Conservation (phyloP, 106 monocot genomes). For the Cymbidium sinense region DNA sequence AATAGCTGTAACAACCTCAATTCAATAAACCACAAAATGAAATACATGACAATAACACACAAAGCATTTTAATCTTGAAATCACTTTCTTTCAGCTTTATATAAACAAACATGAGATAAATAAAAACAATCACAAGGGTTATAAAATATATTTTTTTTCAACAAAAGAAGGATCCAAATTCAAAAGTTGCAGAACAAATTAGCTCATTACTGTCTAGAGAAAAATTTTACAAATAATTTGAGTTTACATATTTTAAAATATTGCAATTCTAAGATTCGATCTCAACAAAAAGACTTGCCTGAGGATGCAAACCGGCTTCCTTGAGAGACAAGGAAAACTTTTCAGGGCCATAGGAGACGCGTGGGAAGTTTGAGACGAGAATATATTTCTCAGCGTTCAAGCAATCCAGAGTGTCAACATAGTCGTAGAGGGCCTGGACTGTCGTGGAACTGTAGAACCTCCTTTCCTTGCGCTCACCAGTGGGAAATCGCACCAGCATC, state of each 20-base stretch:
- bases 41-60: not conserved
- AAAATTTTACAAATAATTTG: not conserved
- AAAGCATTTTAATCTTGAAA: not conserved
- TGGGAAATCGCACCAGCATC: conserved; percentile 75
- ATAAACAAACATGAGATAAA: not conserved
- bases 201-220: not conserved
- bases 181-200: not conserved
- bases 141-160: not conserved
- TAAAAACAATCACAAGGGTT: not conserved
- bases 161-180: not conserved
- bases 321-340: conserved; percentile 50
- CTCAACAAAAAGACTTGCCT: conserved; percentile 46
- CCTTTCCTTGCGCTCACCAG: conserved; percentile 78
- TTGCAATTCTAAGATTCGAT: conserved; percentile 20
- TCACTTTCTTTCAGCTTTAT: not conserved
- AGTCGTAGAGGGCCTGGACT: conserved; percentile 56
- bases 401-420: conserved; percentile 74
- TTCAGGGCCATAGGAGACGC: conserved; percentile 55
- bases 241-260: not conserved
- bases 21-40: too few species aligned
- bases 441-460: conserved; percentile 56
- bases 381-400: conserved; percentile 59
- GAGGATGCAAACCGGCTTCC: conserved; percentile 56
- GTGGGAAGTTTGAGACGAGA: conserved; percentile 72
- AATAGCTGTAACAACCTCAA: too few species aligned